Conservation (phyloP, 257 asterid species). For the Echium plantagineum region DNA sequence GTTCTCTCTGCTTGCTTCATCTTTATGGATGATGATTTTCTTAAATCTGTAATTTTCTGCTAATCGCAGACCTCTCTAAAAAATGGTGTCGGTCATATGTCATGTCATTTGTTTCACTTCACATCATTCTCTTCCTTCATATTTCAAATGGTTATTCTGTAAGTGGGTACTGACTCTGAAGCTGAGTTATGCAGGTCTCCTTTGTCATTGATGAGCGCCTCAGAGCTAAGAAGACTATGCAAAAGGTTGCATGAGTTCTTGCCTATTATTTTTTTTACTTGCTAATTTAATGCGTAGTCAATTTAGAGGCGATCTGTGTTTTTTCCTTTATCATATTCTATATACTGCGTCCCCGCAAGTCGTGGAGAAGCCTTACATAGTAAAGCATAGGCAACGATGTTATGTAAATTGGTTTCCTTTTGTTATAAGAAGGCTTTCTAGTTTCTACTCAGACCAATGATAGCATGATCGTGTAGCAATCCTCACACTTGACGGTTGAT, state of each 20-base stretch:
- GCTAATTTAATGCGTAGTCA: neutral
- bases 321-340: no score
- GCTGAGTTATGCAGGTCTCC: conserved; percentile 38
- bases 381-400: no score
- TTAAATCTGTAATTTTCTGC: neutral
- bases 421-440: neutral
- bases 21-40: neutral
- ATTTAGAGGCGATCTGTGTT: no score
- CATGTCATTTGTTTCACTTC: neutral
- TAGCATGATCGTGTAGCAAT: neutral
- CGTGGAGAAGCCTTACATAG: neutral
- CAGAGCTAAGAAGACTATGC: conserved; percentile 50
- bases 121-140: neutral
- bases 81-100: neutral
- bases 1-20: neutral
- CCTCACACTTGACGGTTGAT: neutral
- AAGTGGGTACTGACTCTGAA: neutral
- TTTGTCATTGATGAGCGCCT: conserved; percentile 89
- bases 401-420: neutral
- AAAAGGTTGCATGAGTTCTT: conserved; percentile 47
- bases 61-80: neutral
- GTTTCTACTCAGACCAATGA: neutral
- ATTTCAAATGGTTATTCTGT: neutral
- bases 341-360: neutral
- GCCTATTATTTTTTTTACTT: conserved; percentile 5